Percentiles rank a stretch among this genome's conserved stretches.
These are phyloP conservation scores for Daedaleopsis sinensis DNA, from an alignment of 768 basidiomycete species.

Conservation along the genomic window DNA sequence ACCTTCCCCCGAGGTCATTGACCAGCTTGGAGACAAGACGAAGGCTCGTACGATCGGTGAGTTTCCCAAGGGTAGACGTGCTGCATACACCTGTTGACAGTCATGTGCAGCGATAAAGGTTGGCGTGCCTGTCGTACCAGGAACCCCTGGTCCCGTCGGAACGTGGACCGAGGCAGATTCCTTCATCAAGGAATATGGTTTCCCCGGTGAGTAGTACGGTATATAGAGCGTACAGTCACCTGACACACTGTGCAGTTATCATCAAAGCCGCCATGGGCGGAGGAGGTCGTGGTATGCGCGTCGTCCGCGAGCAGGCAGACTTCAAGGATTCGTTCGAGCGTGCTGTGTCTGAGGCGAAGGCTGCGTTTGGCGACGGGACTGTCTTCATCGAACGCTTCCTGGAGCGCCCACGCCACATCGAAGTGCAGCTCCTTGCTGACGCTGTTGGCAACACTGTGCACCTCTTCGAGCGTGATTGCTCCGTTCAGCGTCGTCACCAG, in stretches of 20 bases:
- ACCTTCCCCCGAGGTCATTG: slow-evolving; percentile 94
- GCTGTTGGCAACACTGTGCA: slow-evolving; percentile 93
- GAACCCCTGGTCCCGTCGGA: slow-evolving; percentile 93
- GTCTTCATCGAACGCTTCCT: slow-evolving; percentile 99
- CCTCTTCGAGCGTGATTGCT: slow-evolving; percentile 98
- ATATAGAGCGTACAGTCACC: not conserved
- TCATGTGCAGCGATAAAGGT: slow-evolving; percentile 71
- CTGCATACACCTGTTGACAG: slow-evolving; percentile 2
- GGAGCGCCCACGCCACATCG: slow-evolving; percentile 96
- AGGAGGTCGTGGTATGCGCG: slow-evolving; percentile 98
- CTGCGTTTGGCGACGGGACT: slow-evolving; percentile 97
- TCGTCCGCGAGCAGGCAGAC: slow-evolving; percentile 91
- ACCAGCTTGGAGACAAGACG: slow-evolving; percentile 97
- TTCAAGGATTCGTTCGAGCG: slow-evolving; percentile 90
- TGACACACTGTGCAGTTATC: slow-evolving; percentile 61
- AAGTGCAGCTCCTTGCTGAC: slow-evolving; percentile 95
- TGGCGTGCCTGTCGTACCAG: slow-evolving; percentile 95
- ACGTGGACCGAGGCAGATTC: slow-evolving; percentile 77
- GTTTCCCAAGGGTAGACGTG: slow-evolving; percentile 7
- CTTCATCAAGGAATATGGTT: slow-evolving; percentile 96
- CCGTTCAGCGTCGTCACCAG: slow-evolving; percentile 96
- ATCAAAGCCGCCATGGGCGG: slow-evolving; percentile 99
- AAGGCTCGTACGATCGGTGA: slow-evolving; percentile 89
- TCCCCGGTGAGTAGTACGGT: slow-evolving; percentile 64
- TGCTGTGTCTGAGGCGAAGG: slow-evolving; percentile 92